These are phyloP conservation scores for Setaria italica DNA, from an alignment of 202 grass and related monocot species.

Conservation along the genomic window DNA sequence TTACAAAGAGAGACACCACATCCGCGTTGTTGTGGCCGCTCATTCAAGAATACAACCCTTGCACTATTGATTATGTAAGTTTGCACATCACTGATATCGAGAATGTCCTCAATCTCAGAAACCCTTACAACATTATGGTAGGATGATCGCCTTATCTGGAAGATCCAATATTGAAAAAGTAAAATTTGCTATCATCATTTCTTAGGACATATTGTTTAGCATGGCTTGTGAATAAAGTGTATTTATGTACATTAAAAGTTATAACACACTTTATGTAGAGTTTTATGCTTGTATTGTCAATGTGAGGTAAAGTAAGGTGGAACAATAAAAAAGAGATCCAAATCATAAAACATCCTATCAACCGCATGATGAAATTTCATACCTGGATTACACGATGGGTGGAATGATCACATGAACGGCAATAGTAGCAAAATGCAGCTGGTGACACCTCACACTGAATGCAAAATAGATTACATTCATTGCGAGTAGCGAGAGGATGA, in stretches of 20 bases:
- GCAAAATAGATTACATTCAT: slow-evolving; percentile 46
- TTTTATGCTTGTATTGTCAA: neutral
- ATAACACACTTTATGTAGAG: neutral
- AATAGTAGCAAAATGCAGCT: slow-evolving; percentile 17
- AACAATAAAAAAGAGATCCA: neutral
- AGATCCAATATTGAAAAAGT: neutral
- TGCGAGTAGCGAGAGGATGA: slow-evolving; percentile 12
- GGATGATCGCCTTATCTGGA: neutral
- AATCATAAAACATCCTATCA: neutral
- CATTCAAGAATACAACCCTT: slow-evolving; percentile 5
- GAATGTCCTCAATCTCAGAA: slow-evolving; percentile 14
- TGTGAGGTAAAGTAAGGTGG: neutral
- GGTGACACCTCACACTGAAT: neutral
- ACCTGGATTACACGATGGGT: slow-evolving; percentile 46
- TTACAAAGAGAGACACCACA: neutral
- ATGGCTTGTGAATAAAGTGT: no score
- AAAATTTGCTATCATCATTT: neutral
- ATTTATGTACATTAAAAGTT: neutral
- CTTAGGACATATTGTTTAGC: no score
- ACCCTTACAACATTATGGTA: slow-evolving; percentile 12
- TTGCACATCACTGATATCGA: slow-evolving; percentile 17
- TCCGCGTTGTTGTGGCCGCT: neutral
- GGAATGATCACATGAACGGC: slow-evolving; percentile 1
- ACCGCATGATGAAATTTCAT: neutral
- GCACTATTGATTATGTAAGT: slow-evolving; percentile 6